Percentiles rank a stretch among this genome's conserved stretches.
Evolutionary conservation across 2,329 filamentous ascomycete species (phyloP).

Genomic region (Stenocarpella maydis): DNA sequence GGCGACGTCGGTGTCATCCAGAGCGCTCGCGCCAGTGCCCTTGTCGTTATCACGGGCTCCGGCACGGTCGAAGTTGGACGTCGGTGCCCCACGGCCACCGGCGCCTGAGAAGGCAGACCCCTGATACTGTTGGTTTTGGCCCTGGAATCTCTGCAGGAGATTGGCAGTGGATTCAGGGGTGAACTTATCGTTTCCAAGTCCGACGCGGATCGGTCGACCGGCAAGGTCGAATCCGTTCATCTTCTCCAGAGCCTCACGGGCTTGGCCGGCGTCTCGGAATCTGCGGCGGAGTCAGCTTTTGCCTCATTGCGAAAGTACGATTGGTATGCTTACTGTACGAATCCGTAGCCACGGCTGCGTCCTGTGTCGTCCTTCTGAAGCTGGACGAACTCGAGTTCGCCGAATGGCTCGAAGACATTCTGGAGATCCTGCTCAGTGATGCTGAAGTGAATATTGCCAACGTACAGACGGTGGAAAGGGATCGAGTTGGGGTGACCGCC

Average conservation of each 20-base stretch:
- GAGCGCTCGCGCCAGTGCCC: slow-evolving; percentile 86
- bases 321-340: slow-evolving; percentile 83
- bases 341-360: slow-evolving; percentile 93
- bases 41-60: slow-evolving; percentile 91
- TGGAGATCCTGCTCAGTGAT: slow-evolving; percentile 96
- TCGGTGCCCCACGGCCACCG: slow-evolving; percentile 85
- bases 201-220: slow-evolving; percentile 95
- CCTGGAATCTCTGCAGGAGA: slow-evolving; percentile 89
- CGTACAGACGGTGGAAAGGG: slow-evolving; percentile 97
- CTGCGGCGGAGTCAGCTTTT: slow-evolving; percentile 59
- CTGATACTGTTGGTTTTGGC: slow-evolving; percentile 80
- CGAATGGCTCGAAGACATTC: slow-evolving; percentile 97
- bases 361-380: slow-evolving; percentile 94
- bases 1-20: slow-evolving; percentile 96
- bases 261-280: slow-evolving; percentile 88
- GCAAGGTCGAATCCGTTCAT: slow-evolving; percentile 99
- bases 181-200: slow-evolving; percentile 99
- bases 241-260: slow-evolving; percentile 94
- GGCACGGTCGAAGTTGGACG: slow-evolving; percentile 89
- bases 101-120: slow-evolving; percentile 91
- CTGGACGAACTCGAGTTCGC: slow-evolving; percentile 96
- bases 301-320: not conserved
- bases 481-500: slow-evolving; percentile 80
- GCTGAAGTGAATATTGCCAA: slow-evolving; percentile 99
- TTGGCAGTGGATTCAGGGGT: slow-evolving; percentile 95